phyloP scores from a whole-genome alignment of 371 early-diverging fungal species.

The Homolaphlyctis polyrhiza region DNA sequence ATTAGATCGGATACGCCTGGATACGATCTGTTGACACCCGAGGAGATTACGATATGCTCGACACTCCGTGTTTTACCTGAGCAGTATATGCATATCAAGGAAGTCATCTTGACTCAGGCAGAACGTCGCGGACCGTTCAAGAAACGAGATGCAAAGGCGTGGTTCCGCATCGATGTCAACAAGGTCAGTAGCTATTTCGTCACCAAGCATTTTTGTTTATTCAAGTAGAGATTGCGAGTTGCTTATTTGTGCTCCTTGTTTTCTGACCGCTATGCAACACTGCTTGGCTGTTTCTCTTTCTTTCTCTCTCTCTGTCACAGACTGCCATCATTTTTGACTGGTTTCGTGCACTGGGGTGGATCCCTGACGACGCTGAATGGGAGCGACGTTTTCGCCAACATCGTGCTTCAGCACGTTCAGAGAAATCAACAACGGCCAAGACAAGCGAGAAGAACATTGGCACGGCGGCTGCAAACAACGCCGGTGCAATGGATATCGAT shows the following conservation, averaged over 20 bases:
- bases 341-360: constrained; percentile 25
- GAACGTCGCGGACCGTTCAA: constrained; percentile 23
- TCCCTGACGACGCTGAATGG: constrained; percentile 16
- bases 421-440: background rate
- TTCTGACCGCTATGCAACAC: too few relatives aligned
- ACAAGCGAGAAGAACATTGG: too few relatives aligned
- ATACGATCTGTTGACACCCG: constrained; percentile 51
- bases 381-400: background rate
- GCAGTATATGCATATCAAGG: constrained; percentile 33
- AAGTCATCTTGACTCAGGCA: constrained; percentile 20
- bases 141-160: constrained; percentile 28
- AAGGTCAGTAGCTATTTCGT: constrained; percentile 9
- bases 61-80: constrained; percentile 32
- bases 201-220: background rate
- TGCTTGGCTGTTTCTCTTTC: background rate
- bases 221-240: too few relatives aligned
- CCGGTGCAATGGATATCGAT: too few relatives aligned
- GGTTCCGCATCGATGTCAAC: constrained; percentile 38
- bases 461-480: too few relatives aligned
- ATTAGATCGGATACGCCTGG: constrained; percentile 29
- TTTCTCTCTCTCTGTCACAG: background rate
- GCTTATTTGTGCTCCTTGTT: background rate
- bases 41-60: constrained; percentile 18
- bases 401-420: background rate
- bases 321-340: constrained; percentile 25